phyloP scores from a whole-genome alignment of 2,329 filamentous ascomycete species.

The Pseudogymnoascus sp. region DNA sequence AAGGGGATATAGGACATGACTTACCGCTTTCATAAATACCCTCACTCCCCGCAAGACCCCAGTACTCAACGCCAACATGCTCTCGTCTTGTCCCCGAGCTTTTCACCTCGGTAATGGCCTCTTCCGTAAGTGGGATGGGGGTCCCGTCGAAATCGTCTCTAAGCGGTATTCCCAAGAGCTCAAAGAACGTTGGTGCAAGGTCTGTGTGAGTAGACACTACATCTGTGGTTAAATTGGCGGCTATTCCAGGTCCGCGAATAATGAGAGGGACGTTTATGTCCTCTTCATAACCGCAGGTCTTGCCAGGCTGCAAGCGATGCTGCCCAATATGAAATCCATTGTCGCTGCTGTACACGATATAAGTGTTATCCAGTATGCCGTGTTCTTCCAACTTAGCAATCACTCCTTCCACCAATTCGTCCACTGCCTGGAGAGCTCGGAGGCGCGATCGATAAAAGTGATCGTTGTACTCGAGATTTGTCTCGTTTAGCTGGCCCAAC shows the following conservation, averaged over 20 bases:
- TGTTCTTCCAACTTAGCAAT: slow-evolving; percentile 34
- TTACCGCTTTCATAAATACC: slow-evolving; percentile 19
- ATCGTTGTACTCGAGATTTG: slow-evolving; percentile 40
- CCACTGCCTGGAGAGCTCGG: slow-evolving; percentile 44
- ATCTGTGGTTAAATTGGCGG: slow-evolving; percentile 30
- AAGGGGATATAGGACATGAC: neutral
- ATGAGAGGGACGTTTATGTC: slow-evolving; percentile 46
- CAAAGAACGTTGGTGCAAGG: slow-evolving; percentile 41
- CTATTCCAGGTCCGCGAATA: slow-evolving; percentile 49
- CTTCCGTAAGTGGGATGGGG: slow-evolving; percentile 31
- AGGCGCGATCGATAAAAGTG: slow-evolving; percentile 44
- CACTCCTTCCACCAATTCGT: slow-evolving; percentile 44
- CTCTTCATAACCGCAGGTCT: slow-evolving; percentile 42
- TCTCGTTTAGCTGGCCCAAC: slow-evolving; percentile 34
- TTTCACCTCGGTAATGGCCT: slow-evolving; percentile 16
- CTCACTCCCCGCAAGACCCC: slow-evolving; percentile 29
- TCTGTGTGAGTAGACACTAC: slow-evolving; percentile 48
- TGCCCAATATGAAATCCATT: slow-evolving; percentile 46
- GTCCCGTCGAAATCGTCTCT: slow-evolving; percentile 39
- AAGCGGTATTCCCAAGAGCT: slow-evolving; percentile 28
- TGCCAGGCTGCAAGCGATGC: slow-evolving; percentile 42
- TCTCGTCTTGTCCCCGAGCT: slow-evolving; percentile 29
- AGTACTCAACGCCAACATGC: slow-evolving; percentile 41
- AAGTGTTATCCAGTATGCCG: slow-evolving; percentile 37
- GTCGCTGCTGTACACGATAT: slow-evolving; percentile 52